These are phyloP conservation scores for Podila epigama DNA, from an alignment of 192 early-diverging fungal genomes.

Conservation along the genomic window DNA sequence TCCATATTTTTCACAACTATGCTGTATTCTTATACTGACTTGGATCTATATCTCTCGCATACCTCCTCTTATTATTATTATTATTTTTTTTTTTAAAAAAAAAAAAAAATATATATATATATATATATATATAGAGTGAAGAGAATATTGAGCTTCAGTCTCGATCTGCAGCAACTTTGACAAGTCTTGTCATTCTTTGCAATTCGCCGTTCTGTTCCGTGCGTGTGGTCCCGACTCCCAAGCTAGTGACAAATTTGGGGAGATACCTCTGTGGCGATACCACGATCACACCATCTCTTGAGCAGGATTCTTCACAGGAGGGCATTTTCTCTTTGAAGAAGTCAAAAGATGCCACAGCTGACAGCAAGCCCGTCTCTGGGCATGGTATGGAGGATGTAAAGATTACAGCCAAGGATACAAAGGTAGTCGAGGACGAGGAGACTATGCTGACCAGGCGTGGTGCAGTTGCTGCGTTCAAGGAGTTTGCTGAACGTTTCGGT, in stretches of 20 bases:
- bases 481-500: slow-evolving; percentile 74
- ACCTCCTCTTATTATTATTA: too few species aligned
- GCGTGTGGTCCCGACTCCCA: slow-evolving; percentile 72
- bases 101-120: too few species aligned
- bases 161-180: slow-evolving; percentile 60
- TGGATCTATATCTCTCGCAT: too few species aligned
- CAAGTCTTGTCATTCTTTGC: slow-evolving; percentile 60
- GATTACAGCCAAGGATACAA: slow-evolving; percentile 29
- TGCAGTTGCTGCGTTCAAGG: slow-evolving; percentile 65
- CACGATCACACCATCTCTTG: slow-evolving; percentile 68
- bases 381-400: slow-evolving; percentile 50
- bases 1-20: neutral
- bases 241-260: slow-evolving; percentile 88
- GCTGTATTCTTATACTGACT: too few species aligned
- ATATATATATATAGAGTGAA: slow-evolving; percentile 55
- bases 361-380: slow-evolving; percentile 19
- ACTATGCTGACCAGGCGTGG: slow-evolving; percentile 71
- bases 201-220: slow-evolving; percentile 46
- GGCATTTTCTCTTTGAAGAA: slow-evolving; percentile 63
- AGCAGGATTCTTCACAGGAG: slow-evolving; percentile 50
- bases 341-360: slow-evolving; percentile 48
- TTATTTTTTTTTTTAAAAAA: too few species aligned
- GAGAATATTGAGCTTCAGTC: slow-evolving; percentile 66
- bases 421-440: slow-evolving; percentile 57
- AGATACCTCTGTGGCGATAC: slow-evolving; percentile 88